Evolutionary conservation across 345 rosid species (phyloP), one percentile per base, ranked within the genome.

Genomic region (Ricinus communis): DNA sequence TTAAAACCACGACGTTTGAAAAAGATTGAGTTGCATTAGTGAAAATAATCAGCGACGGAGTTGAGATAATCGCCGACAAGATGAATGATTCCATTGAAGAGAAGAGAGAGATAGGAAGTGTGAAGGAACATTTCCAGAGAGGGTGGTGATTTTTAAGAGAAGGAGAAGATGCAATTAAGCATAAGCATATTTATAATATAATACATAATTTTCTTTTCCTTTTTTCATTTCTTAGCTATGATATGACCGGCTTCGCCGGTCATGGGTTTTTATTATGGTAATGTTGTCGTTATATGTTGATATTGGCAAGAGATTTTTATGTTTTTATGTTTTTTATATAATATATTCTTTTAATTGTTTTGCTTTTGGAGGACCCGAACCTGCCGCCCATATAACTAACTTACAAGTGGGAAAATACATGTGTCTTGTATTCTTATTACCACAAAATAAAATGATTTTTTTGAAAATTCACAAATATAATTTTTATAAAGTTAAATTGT

Each of bases 51-150:
- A 50, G 68, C 70, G 72, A 56, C 49, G 19, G 62, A 55, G 31
- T 46, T 19, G 41, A 70, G 47, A 72, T 73, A 62, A 57, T 63
- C 80, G 79, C 41, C 77, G 82, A 73, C 67, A 22, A 30, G 54
- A 62, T 49, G 71, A 9, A 67, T 49, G 75, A 69, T 66, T 73
- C 67, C 56, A 58, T 21, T n/a, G 62, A 41, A 24, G n/a, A 15
- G 24, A 62, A 30, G 50, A 27, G n/a, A 55, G 73, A 24, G 53
- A 65, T 51, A 51, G 56, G 60, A 55, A 49, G 62, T 77, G 69
- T 80, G 85, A 80, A 70, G 74, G 83, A 80, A 75, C 84, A 75
- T 67, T 72, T n/a, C n/a, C n/a, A n/a, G n/a, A 76, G 82, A 78
- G 78, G 16, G 36, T n/a, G n/a, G n/a, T n/a, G n/a, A n/a, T n/a